Percentiles rank a stretch among this genome's conserved stretches.
phyloP scores from a whole-genome alignment of 176 grass and related monocot genomes.

The Aegilops umbellulata region DNA sequence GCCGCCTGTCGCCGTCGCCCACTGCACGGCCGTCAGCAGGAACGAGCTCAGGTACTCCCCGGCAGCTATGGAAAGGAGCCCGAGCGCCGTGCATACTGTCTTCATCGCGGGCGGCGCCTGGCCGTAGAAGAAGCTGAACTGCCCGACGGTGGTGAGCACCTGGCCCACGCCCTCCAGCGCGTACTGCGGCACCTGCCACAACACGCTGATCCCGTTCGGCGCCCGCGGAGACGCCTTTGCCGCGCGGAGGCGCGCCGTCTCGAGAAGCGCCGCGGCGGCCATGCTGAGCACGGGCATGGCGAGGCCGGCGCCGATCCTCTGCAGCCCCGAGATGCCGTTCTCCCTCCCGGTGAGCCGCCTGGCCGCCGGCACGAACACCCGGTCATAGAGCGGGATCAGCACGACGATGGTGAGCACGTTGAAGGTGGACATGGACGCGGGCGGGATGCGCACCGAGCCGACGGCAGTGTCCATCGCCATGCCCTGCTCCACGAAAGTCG shows the following conservation, averaged over 20 bases:
- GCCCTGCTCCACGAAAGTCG: slow-evolving; percentile 29
- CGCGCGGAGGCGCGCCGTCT: not conserved
- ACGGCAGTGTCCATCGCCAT: slow-evolving; percentile 1
- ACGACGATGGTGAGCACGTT: not conserved
- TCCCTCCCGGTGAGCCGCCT: not conserved
- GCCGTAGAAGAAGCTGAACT: slow-evolving; percentile 59
- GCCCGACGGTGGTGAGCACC: slow-evolving; percentile 36
- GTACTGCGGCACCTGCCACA: slow-evolving; percentile 46
- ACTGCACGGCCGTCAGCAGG: slow-evolving; percentile 34
- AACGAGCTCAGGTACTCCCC: slow-evolving; percentile 54
- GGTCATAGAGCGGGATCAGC: slow-evolving; percentile 20
- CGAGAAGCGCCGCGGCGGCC: not conserved
- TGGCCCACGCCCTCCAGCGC: slow-evolving; percentile 29
- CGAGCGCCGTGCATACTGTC: slow-evolving; percentile 55
- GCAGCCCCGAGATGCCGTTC: slow-evolving; percentile 1
- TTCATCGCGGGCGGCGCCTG: slow-evolving; percentile 62
- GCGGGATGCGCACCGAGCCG: not conserved
- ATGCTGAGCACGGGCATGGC: slow-evolving; percentile 11
- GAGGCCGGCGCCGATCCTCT: not conserved
- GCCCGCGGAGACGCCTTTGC: not conserved
- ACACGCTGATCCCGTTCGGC: not conserved
- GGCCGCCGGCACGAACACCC: not conserved
- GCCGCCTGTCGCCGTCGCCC: slow-evolving; percentile 12
- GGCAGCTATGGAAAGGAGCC: slow-evolving; percentile 36
- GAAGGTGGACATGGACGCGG: slow-evolving; percentile 1